A percentile compares a stretch with the other conserved stretches of the same genome.
These are phyloP conservation scores for Paramarasmius palmivorus DNA, from an alignment of 1,284 basidiomycete species.

Conservation along the genomic window DNA sequence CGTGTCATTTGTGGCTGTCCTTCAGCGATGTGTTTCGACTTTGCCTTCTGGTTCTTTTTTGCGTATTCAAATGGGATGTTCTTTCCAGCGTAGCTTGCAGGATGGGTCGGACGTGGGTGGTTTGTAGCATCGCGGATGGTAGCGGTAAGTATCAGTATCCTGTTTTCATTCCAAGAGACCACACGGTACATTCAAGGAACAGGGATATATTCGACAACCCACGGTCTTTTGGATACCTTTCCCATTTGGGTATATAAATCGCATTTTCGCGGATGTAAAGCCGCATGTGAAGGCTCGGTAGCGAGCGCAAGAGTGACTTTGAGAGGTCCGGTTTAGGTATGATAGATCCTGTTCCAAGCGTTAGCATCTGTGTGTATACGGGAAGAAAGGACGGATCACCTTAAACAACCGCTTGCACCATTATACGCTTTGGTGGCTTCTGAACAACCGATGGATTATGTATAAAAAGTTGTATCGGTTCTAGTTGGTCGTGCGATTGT, in stretches of 20 bases:
- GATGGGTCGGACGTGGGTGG: conserved; percentile 87
- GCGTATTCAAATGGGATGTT: no score
- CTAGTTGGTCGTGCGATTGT: conserved; percentile 92
- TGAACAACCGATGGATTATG: conserved; percentile 88
- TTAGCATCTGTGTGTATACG: neutral
- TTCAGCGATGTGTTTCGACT: no score
- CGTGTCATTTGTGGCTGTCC: no score
- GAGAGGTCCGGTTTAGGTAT: conserved; percentile 92
- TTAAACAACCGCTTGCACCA: conserved; percentile 84
- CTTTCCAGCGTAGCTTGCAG: conserved; percentile 85
- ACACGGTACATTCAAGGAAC: conserved; percentile 92
- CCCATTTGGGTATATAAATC: conserved; percentile 86
- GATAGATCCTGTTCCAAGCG: conserved; percentile 67
- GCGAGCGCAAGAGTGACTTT: conserved; percentile 94
- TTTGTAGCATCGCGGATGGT: conserved; percentile 89
- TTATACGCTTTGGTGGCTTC: conserved; percentile 83
- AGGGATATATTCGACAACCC: conserved; percentile 91
- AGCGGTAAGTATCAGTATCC: no score
- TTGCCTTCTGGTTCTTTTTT: no score
- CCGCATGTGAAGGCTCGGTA: conserved; percentile 76
- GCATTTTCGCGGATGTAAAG: conserved; percentile 90
- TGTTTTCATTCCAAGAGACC: no score
- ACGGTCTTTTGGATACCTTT: conserved; percentile 75
- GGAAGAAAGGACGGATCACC: conserved; percentile 35
- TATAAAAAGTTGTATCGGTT: conserved; percentile 92